Conservation (phyloP, 228 moss, liverwort and hornwort genomes). For the Sphagnum fallax region DNA sequence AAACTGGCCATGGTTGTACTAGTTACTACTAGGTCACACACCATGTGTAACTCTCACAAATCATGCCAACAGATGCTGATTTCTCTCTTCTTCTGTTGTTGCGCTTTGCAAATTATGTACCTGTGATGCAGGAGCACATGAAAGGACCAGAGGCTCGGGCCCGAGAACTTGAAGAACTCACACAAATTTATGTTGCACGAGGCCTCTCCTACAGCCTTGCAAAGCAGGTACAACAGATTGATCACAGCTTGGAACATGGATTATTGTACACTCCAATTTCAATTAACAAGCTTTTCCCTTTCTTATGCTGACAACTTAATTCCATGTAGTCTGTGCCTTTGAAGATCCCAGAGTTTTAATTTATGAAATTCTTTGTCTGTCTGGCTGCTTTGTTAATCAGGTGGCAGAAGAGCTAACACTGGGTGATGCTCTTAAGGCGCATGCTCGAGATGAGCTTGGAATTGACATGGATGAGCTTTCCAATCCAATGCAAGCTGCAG, state of each 20-base stretch:
- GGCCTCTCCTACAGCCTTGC: slow-evolving; percentile 2
- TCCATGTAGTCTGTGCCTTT: no score
- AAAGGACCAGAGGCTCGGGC: slow-evolving; percentile 11
- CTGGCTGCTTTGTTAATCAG: background rate
- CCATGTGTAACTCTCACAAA: no score
- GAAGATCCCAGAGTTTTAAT: no score
- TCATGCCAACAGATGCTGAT: no score
- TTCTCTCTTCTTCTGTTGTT: no score
- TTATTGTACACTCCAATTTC: no score
- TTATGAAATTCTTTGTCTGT: background rate
- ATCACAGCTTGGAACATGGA: no score
- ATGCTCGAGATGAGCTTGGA: slow-evolving; percentile 5
- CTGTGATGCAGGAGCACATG: background rate
- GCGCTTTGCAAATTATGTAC: no score
- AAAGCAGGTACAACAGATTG: background rate
- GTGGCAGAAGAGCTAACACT: slow-evolving; percentile 7
- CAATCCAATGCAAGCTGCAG: slow-evolving; percentile 7
- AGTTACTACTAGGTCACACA: no score
- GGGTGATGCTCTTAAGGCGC: slow-evolving; percentile 3
- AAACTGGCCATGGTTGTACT: no score
- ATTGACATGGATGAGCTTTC: slow-evolving; percentile 10
- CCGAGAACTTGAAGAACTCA: slow-evolving; percentile 17
- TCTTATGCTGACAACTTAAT: no score
- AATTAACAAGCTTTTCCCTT: no score
- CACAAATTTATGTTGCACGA: slow-evolving; percentile 4